Percentiles rank a stretch among this genome's conserved stretches.
These are phyloP conservation scores for Elymus sibiricus DNA, from an alignment of 176 grass and related monocot species.

Conservation along the genomic window DNA sequence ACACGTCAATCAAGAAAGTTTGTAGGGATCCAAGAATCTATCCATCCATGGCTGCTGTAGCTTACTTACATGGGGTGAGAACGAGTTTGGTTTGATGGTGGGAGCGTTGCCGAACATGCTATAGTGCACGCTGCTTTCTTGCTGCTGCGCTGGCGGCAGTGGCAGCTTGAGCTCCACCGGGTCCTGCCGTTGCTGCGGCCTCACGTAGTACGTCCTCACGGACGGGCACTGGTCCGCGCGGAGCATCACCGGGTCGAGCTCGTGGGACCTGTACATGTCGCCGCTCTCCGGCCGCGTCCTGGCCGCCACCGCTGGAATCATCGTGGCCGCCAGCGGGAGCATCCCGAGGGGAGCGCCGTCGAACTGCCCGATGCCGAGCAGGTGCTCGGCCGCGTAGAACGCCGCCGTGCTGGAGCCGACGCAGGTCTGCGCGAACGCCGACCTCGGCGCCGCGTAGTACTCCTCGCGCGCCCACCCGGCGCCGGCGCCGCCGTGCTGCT, in stretches of 20 bases:
- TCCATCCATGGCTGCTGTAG: no score
- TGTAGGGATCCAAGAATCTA: no score
- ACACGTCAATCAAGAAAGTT: not conserved
- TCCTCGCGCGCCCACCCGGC: slow-evolving; percentile 10
- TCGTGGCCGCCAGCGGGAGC: not conserved
- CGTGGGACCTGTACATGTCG: not conserved
- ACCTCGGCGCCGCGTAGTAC: not conserved
- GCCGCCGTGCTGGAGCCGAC: slow-evolving; percentile 39
- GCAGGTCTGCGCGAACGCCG: slow-evolving; percentile 20
- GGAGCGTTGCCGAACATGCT: not conserved
- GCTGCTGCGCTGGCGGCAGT: not conserved
- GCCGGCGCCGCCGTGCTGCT: not conserved
- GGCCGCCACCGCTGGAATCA: not conserved
- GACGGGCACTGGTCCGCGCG: slow-evolving; percentile 7
- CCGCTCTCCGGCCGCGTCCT: not conserved
- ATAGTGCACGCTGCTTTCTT: not conserved
- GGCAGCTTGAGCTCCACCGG: slow-evolving; percentile 9
- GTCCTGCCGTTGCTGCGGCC: slow-evolving; percentile 3
- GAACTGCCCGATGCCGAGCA: slow-evolving; percentile 37
- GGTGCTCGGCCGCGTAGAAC: slow-evolving; percentile 56
- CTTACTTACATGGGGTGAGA: no score
- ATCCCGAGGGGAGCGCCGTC: not conserved
- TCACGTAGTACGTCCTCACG: slow-evolving; percentile 52
- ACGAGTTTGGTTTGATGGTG: no score
- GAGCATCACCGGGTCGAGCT: not conserved